Evolutionary conservation across 164 flowering plant species (phyloP).

Genomic region (Stephania yunnanensis): DNA sequence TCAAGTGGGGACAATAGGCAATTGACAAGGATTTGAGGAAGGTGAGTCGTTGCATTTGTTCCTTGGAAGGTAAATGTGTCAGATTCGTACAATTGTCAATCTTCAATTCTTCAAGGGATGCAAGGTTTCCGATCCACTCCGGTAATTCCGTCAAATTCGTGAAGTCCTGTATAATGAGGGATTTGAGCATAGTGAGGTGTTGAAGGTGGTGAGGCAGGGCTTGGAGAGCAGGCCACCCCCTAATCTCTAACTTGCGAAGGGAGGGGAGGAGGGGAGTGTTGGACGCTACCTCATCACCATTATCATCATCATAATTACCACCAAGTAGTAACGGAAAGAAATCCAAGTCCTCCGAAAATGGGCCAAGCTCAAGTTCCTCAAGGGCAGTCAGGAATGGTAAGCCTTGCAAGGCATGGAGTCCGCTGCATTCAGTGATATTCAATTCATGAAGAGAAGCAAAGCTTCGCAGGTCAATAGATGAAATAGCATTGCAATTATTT

Average conservation of each 20-base stretch:
- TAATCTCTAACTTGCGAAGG: background rate
- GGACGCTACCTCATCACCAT: too few species aligned
- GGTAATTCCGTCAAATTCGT: slow-evolving; percentile 14
- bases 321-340: background rate
- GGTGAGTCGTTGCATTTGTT: slow-evolving; percentile 2
- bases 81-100: slow-evolving; percentile 14
- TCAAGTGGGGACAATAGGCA: background rate
- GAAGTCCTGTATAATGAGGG: background rate
- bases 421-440: background rate
- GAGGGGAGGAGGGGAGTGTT: background rate
- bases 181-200: background rate
- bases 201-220: background rate
- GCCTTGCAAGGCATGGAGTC: background rate
- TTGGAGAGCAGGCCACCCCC: background rate
- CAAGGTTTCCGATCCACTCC: slow-evolving; percentile 16
- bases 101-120: slow-evolving; percentile 13
- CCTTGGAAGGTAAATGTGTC: slow-evolving; percentile 10
- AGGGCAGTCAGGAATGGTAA: background rate
- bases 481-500: too few species aligned
- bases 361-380: background rate
- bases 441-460: background rate
- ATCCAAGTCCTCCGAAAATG: too few species aligned
- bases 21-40: background rate
- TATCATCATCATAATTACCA: background rate
- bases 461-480: background rate